Percentiles rank a stretch among this genome's conserved stretches.
These are phyloP conservation scores for Ceratobasidium sp. DNA, from an alignment of 1,284 basidiomycete genomes.

Conservation along the genomic window DNA sequence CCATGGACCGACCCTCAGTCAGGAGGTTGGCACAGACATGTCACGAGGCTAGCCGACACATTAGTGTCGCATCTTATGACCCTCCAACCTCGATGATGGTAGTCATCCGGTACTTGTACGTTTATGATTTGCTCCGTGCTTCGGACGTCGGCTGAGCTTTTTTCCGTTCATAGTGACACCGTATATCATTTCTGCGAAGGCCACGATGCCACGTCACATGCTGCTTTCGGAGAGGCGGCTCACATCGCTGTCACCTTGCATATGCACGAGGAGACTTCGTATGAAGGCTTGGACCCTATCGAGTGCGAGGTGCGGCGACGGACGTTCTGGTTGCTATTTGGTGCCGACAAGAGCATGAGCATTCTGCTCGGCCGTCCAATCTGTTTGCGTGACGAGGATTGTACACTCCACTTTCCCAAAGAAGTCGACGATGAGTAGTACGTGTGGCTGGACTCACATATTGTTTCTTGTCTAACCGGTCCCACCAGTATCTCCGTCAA, in stretches of 20 bases:
- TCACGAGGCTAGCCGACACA: slow-evolving; percentile 79
- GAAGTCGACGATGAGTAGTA: slow-evolving; percentile 86
- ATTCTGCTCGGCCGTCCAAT: slow-evolving; percentile 80
- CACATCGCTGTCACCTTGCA: slow-evolving; percentile 80
- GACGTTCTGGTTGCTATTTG: slow-evolving; percentile 85
- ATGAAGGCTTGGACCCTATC: slow-evolving; percentile 79
- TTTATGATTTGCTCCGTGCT: slow-evolving; percentile 43
- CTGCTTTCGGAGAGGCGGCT: slow-evolving; percentile 79
- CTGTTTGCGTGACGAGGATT: slow-evolving; percentile 83
- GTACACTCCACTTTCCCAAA: slow-evolving; percentile 82
- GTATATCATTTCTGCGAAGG: slow-evolving; percentile 85
- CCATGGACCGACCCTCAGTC: slow-evolving; percentile 77
- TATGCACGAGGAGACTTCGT: slow-evolving; percentile 82
- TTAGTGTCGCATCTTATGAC: slow-evolving; percentile 78
- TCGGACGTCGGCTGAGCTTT: neutral
- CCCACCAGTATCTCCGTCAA: slow-evolving; percentile 72
- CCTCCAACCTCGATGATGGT: slow-evolving; percentile 81
- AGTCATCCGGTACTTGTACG: slow-evolving; percentile 82
- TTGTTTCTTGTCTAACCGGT: slow-evolving; percentile 3
- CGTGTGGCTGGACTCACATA: slow-evolving; percentile 50
- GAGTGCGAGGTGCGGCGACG: slow-evolving; percentile 82
- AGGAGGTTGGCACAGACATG: slow-evolving; percentile 77
- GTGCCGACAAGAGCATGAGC: slow-evolving; percentile 87
- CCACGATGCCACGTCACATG: slow-evolving; percentile 84
- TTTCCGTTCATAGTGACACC: slow-evolving; percentile 62